Percentiles rank a stretch among this genome's conserved stretches.
Conservation (phyloP, 805 yeast species). For the Scheffersomyces spartinae region DNA sequence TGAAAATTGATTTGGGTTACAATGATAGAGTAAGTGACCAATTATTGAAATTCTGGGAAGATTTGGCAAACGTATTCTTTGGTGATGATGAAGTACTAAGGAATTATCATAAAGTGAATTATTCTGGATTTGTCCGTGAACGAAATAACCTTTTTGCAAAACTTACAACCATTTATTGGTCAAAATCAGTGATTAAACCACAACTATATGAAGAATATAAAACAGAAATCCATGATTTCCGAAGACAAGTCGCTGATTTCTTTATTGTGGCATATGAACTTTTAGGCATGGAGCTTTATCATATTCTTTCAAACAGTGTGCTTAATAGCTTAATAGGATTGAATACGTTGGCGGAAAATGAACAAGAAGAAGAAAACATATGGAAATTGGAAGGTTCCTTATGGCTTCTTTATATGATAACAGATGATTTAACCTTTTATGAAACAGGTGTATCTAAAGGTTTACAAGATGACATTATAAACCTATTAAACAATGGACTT, state of each 20-base stretch:
- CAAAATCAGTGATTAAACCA: too few species aligned
- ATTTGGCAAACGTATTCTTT: conserved; percentile 43
- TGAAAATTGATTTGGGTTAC: conserved; percentile 37
- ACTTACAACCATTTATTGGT: too few species aligned
- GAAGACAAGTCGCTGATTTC: conserved; percentile 69
- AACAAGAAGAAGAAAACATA: conserved; percentile 9
- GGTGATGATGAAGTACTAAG: conserved; percentile 42
- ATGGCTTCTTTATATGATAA: conserved; percentile 44
- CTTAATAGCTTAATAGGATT: conserved; percentile 7
- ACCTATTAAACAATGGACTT: too few species aligned
- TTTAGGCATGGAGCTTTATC: conserved; percentile 41
- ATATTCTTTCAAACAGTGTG: conserved; percentile 28
- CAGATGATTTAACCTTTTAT: conserved; percentile 38
- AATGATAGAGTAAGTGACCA: too few species aligned
- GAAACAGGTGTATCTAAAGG: too few species aligned
- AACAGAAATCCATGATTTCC: conserved; percentile 54
- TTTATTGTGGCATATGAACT: conserved; percentile 62
- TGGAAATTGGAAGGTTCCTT: conserved; percentile 49
- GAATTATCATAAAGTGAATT: too few species aligned
- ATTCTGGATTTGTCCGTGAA: too few species aligned
- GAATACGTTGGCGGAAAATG: neutral
- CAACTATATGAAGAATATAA: conserved; percentile 18
- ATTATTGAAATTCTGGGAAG: conserved; percentile 60
- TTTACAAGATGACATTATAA: too few species aligned
- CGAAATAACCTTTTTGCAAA: too few species aligned